These are phyloP conservation scores for Rhizoclosmatium globosum DNA, from an alignment of 192 early-diverging fungal species.

Conservation along the genomic window DNA sequence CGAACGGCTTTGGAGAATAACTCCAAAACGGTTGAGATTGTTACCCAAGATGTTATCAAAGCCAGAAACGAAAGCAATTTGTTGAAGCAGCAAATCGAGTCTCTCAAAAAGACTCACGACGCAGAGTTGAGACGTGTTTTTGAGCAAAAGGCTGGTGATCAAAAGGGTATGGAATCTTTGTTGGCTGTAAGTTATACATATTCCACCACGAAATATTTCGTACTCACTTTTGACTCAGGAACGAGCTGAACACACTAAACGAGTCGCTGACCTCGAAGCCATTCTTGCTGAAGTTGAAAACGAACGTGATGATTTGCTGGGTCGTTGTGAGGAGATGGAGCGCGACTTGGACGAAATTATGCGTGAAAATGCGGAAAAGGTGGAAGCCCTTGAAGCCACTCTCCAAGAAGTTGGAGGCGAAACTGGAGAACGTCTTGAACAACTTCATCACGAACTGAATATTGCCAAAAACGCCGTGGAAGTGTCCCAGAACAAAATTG, in stretches of 20 bases:
- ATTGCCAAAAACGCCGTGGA: not conserved
- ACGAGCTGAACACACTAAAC: too few relatives aligned
- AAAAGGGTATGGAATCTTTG: not conserved
- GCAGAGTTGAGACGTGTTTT: not conserved
- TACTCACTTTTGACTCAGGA: too few relatives aligned
- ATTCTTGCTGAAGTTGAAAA: not conserved
- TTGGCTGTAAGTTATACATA: constrained; percentile 13
- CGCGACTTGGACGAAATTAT: constrained; percentile 15
- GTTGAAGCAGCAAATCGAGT: not conserved
- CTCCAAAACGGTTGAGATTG: not conserved
- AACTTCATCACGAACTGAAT: constrained; percentile 22
- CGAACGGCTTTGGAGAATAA: constrained; percentile 7
- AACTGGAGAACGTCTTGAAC: constrained; percentile 7
- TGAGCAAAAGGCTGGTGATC: not conserved
- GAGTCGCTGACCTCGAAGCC: constrained; percentile 25
- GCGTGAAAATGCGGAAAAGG: constrained; percentile 24
- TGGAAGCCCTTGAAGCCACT: constrained; percentile 9
- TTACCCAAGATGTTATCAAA: not conserved
- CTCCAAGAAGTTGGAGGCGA: constrained; percentile 25
- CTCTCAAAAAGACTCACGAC: not conserved
- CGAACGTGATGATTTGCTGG: constrained; percentile 23
- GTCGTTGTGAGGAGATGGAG: constrained; percentile 24
- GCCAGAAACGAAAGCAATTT: not conserved
- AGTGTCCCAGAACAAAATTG: not conserved
- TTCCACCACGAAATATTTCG: not conserved